Evolutionary conservation across 331 rosid species (phyloP), one percentile per base, ranked within the genome.

Genomic region (Quercus phellos): DNA sequence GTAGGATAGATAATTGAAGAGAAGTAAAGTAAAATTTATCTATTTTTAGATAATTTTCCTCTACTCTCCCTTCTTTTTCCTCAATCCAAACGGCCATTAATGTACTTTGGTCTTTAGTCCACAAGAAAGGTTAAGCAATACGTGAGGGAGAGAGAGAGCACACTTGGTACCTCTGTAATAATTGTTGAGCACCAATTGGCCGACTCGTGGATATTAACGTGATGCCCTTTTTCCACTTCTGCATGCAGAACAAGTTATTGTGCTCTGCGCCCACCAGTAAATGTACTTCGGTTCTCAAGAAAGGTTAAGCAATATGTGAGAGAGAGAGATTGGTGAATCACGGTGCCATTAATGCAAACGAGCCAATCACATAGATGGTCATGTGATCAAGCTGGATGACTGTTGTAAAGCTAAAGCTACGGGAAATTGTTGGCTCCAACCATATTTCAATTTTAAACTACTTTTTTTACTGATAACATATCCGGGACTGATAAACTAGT

Each of bases 351-450:
- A 90, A 86, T 60, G 80, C 68, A 76, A 68, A 69, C 55, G 79
- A 55, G 81, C 73, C 81, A 12, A 35, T 83, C 87, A 81, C 88
- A 80, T 73, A 69, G 66, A 35, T 4, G 4, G 46, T 61, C 84
- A 86, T 82, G 90, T 71, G 79, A 84, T 61, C 27, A 72, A 78
- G 89, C 85, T 85, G 76, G 55, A 67, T 11, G 6, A 5, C 70
- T 51, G 26, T 68, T 4, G 29, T 38, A 54, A 34, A 78, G 80
- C 80, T 80, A 68, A 34, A 78, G 80, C 80, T 80, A 68, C 76
- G 78, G 66, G 63, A 69, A 76, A 26, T 68, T 22, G 46, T 59
- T 55, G 73, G 11, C 75, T 68, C 82, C 85, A 72, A 69, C 90
- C 51, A 26, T 6, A 69, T 75, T 83, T 76, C 77, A 55, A 7